phyloP scores from a whole-genome alignment of 106 monocot species.

The Phalaenopsis aphrodite region DNA sequence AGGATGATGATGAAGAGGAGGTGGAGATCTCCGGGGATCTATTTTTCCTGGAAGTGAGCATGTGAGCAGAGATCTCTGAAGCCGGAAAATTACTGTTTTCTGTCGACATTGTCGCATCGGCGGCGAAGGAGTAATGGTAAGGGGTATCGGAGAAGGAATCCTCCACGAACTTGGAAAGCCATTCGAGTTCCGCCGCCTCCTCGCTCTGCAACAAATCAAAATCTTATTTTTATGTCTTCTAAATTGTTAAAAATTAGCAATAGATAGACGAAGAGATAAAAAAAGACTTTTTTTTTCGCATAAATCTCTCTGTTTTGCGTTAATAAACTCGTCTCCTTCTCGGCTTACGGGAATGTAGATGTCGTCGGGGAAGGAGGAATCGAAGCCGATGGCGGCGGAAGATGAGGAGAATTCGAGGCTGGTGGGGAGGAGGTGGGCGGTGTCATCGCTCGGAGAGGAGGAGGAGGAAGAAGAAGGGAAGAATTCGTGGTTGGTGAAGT shows the following conservation, averaged over 20 bases:
- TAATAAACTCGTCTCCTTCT: not conserved
- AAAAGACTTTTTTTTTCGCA: not conserved
- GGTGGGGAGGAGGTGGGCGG: not conserved
- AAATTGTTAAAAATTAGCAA: no score
- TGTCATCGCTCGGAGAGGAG: not conserved
- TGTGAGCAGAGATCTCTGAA: not conserved
- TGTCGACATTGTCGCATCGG: not conserved
- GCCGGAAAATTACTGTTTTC: not conserved
- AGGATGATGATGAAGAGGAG: not conserved
- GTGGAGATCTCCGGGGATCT: not conserved
- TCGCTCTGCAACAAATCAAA: not conserved
- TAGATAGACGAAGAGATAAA: no score
- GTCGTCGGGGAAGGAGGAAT: constrained; percentile 45
- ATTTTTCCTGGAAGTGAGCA: not conserved
- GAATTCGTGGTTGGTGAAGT: constrained; percentile 53
- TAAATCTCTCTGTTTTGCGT: not conserved
- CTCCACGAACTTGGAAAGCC: constrained; percentile 55
- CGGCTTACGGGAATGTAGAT: constrained; percentile 68
- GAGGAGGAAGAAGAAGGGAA: constrained; percentile 22
- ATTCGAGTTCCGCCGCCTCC: constrained; percentile 42
- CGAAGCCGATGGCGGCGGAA: not conserved
- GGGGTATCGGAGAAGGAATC: constrained; percentile 39
- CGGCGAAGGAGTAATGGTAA: not conserved
- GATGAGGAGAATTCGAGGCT: not conserved
- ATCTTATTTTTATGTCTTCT: no score